Evolutionary conservation across 345 rosid genomes (phyloP).

Genomic region (thale cress (Arabidopsis thaliana)): DNA sequence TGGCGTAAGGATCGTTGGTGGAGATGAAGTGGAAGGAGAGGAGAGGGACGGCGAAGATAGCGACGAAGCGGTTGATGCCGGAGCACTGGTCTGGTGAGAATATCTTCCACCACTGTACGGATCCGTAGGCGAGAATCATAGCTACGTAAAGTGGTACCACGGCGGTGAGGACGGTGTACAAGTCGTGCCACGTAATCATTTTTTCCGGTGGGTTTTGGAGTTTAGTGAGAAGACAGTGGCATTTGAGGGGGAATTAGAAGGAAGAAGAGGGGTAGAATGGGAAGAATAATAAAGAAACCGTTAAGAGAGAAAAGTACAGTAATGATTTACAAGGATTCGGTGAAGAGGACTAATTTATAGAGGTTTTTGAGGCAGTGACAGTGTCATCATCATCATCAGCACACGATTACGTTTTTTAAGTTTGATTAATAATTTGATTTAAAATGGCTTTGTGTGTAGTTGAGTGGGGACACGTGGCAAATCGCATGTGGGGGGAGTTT

Average conservation of each 20-base stretch:
- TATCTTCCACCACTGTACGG: slow-evolving; percentile 98
- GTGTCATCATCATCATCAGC: slow-evolving; percentile 25
- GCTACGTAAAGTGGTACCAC: slow-evolving; percentile 93
- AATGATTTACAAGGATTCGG: slow-evolving; percentile 21
- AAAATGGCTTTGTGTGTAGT: not conserved
- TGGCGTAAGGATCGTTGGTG: slow-evolving; percentile 72
- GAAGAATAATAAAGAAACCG: slow-evolving; percentile 44
- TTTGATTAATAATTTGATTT: not conserved
- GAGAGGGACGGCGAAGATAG: slow-evolving; percentile 91
- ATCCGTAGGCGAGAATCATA: slow-evolving; percentile 92
- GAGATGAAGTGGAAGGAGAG: slow-evolving; percentile 97
- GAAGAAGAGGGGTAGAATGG: slow-evolving; percentile 37
- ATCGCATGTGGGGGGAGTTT: slow-evolving; percentile 32
- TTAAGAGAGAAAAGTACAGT: slow-evolving; percentile 33
- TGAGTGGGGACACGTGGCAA: slow-evolving; percentile 39
- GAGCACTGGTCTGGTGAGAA: slow-evolving; percentile 96
- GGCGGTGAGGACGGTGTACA: slow-evolving; percentile 89
- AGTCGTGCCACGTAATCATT: slow-evolving; percentile 78
- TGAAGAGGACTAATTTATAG: not conserved
- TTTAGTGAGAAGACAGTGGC: slow-evolving; percentile 22
- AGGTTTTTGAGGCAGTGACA: slow-evolving; percentile 33
- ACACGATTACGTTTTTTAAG: slow-evolving; percentile 38
- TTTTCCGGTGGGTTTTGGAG: slow-evolving; percentile 2
- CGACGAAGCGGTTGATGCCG: slow-evolving; percentile 95
- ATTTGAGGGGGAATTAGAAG: slow-evolving; percentile 18